Base-by-base conservation (phyloP, 2,329 filamentous ascomycete genomes). In the Epichloe aotearoae region DNA sequence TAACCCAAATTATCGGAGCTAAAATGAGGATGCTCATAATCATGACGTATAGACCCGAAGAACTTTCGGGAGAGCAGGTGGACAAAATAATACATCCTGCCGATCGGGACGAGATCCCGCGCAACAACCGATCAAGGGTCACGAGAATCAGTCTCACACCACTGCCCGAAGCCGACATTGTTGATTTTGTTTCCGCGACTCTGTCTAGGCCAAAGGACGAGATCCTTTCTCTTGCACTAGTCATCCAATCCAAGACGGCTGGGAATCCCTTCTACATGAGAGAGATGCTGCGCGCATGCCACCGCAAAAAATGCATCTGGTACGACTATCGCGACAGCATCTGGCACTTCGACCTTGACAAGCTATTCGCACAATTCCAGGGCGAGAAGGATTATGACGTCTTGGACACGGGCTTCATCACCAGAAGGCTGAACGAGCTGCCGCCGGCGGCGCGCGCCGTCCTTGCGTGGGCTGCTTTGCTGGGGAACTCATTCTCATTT, bases 221-320 rank as follows among this genome's bases (percentile, higher is more conserved):
- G 45, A 78, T 93, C 1, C 70, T 86, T 1, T 83, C 89, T 0
- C 72, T 97, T 17, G 86, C 87, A 2, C 79, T 89, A 6, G 86
- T 95, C 10, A 81, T 96, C 5, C 86, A 94, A 63, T 89, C 91
- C 60, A 94, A 93, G 68, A 91, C 87, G 8, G 79, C 79, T 26
- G 90, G 90, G 1, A 95, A 95, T 54, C 84, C 89, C 0, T 96
- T 95, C 61, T 94, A 93, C 61, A 86, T 95, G 64, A 78, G 88
- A 50, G 88, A 95, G 67, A 94, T 96, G 77, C 76, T 96, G 4
- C 87, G 87, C 61, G 84, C 85, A 3, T 94, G 88, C 63, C 83
- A 95, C 64, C 81, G 87, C 40, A 93, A 88, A 88, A 62, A 84
- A 57, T 95, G 87, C 64, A 85, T 96, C 47, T 95, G 83, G 79